Evolutionary conservation across 257 asterid genomes (phyloP).

Genomic region (Galeopsis tetrahit): DNA sequence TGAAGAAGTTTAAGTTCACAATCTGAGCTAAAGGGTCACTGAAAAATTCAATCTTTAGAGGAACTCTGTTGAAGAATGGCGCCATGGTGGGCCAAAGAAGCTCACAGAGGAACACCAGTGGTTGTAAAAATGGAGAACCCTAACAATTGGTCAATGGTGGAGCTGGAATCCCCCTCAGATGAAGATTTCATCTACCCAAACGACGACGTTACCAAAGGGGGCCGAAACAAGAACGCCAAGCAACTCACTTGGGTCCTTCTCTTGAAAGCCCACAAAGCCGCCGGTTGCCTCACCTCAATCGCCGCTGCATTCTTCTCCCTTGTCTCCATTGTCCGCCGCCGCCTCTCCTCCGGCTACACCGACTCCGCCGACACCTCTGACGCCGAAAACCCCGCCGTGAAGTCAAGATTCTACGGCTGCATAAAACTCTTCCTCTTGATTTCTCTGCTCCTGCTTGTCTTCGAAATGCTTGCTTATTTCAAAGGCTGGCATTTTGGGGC

Average conservation of each 20-base stretch:
- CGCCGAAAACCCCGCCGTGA: constrained; percentile 40
- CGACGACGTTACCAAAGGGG: constrained; percentile 55
- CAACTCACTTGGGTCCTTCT: constrained; percentile 94
- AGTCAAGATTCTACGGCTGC: constrained; percentile 57
- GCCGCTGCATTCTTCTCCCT: constrained; percentile 71
- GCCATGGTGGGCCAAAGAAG: constrained; percentile 85
- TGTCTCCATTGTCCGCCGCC: constrained; percentile 71
- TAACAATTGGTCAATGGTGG: constrained; percentile 93
- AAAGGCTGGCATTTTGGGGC: constrained; percentile 77
- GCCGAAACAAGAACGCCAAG: constrained; percentile 85
- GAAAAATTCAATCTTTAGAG: background rate
- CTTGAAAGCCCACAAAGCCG: constrained; percentile 85
- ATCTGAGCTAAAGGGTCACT: background rate
- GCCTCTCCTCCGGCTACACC: constrained; percentile 69
- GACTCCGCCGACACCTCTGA: constrained; percentile 56
- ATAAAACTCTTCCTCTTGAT: constrained; percentile 66
- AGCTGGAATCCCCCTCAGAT: constrained; percentile 67
- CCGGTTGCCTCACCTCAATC: constrained; percentile 75
- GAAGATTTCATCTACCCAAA: constrained; percentile 61
- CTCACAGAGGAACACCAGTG: constrained; percentile 80
- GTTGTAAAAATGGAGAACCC: constrained; percentile 93
- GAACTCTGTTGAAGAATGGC: constrained; percentile 45
- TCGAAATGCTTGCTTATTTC: constrained; percentile 71
- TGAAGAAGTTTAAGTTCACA: background rate
- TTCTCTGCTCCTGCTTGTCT: constrained; percentile 56